Evolutionary conservation across 371 early-diverging fungal genomes (phyloP), one percentile per base, ranked within the genome.

Genomic region (Mycotypha africana): DNA sequence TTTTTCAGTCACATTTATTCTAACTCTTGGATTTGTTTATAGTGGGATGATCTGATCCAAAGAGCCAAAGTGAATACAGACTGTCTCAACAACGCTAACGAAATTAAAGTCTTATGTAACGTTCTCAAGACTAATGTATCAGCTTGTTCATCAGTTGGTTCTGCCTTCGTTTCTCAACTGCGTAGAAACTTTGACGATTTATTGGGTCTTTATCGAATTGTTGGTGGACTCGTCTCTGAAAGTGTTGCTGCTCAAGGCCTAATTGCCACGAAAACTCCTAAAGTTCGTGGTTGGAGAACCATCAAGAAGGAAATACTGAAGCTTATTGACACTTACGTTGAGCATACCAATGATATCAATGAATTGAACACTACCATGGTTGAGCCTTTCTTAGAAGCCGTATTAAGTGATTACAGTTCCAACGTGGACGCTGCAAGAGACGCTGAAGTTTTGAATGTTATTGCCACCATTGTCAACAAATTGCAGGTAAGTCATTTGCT

Each of bases 121-220:
- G 85, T 95, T n/a, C 67, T 98, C 53, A 94, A 93, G 64, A 92
- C 93, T 16, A 97, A 97, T 67, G 91, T 93, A 0, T 72, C 94
- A 0, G 95, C 91, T 1, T 95, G 96, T 58, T 70, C 74, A 2
- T 86, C 95, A 9, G 79, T 95, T 45, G 97, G 97, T 21, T 70
- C 86, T 39, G 86, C 86, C 3, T 98, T 90, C 63, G 67, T 85
- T 23, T 56, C 77, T 28, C 98, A 98, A 62, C 73, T 97, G 11
- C 86, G 85, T 30, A 79, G 81, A 23, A 92, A 93, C 43, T 98
- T 88, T 58, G 67, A 85, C 49, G 95, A 94, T 58, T 70, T 98
- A 59, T 74, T 98, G 26, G 81, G 85, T 1, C 74, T 98, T 16
- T 98, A 97, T 68, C 78, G 85, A 47, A 86, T 88, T 9, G 86